Evolutionary conservation across 225 moss, liverwort and hornwort species (phyloP), one percentile per base, ranked within the genome.

Genomic region (Sphagnum tenellum): DNA sequence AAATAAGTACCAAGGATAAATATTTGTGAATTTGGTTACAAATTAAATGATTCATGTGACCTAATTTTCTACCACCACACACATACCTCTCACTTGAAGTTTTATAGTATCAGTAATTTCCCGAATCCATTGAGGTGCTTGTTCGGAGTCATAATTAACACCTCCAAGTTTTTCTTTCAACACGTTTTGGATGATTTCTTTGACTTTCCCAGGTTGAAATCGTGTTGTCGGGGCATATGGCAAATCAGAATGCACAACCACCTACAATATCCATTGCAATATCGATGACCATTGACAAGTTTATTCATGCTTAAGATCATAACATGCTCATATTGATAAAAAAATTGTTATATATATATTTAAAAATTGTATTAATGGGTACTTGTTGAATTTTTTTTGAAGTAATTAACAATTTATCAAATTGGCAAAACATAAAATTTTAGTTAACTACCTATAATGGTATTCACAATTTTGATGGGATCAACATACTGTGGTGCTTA

Each of bases 101-200:
- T 81, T 85, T 59, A 85, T 73, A 12, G 59, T 5, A 63, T 85
- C 84, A 12, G 77, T 78, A 48, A 85, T 76, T 48, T 85, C 84
- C 3, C 81, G 76, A 12, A 71, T 78, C 64, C 81, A 67, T 11
- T 61, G 56, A 14, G 84, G 81, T 64, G 78, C 76, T 56, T 76
- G 75, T 73, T 85, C 84, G 49, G 76, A 76, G 69, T 85, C 81
- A 49, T 85, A 85, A 44, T 69, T 47, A 55, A 84, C 45, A 0
- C 69, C 68, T 48, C 78, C 84, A 62, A 85, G 81, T 55, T 67
- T 81, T n/a, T 73, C 71, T 59, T 64, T 68, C 58, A 85, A 75
- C 45, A 78, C 65, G 46, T 3, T 67, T 4, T 76, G 64, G 62
- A 85, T 85, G 55, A 76, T 64, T 3, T 76, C 74, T 50, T 74